phyloP scores from a whole-genome alignment of 1,284 basidiomycete genomes.

The Ganoderma lingzhi region DNA sequence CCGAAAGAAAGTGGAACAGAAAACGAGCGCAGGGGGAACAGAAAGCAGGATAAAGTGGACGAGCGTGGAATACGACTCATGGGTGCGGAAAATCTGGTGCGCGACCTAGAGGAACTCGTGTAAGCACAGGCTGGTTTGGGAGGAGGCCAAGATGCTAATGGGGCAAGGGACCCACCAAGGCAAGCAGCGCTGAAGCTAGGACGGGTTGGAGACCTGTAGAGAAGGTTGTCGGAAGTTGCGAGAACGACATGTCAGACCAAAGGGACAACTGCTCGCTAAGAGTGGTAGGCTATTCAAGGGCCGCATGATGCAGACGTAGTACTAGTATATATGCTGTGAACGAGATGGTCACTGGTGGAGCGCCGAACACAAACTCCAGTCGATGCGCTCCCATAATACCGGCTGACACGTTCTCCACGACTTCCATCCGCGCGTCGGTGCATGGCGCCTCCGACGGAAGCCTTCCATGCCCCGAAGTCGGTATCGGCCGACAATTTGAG shows the following conservation, averaged over 20 bases:
- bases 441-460: neutral
- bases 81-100: neutral
- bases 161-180: neutral
- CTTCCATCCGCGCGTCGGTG: neutral
- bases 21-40: constrained; percentile 15
- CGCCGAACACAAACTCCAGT: neutral
- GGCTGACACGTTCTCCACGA: neutral
- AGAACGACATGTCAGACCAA: neutral
- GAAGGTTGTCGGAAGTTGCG: neutral
- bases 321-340: neutral
- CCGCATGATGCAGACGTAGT: too few relatives aligned
- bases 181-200: neutral
- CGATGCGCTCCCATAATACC: neutral
- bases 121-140: neutral
- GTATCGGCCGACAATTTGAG: neutral
- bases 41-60: constrained; percentile 23
- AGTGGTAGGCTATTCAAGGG: neutral
- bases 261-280: neutral
- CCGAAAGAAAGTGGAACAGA: neutral
- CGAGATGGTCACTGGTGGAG: neutral
- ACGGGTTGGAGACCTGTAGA: neutral
- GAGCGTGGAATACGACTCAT: constrained; percentile 10
- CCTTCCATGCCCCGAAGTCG: neutral
- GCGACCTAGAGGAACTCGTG: neutral
- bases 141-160: neutral